Base-by-base conservation (phyloP, 331 rosid species). In the Acacia pycnantha region DNA sequence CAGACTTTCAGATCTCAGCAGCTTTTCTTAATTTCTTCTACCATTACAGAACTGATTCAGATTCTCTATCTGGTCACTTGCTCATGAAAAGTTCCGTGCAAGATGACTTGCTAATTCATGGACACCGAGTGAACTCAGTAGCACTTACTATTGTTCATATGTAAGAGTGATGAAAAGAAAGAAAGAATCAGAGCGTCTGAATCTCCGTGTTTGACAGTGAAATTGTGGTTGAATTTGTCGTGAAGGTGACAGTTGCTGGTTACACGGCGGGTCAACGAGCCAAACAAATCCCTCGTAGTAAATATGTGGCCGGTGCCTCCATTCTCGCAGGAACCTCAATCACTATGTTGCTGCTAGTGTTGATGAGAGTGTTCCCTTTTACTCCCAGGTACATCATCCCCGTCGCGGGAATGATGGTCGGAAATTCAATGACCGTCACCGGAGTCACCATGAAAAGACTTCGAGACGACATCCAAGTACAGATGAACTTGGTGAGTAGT, bases 391-490 rank as follows among this genome's bases (percentile, higher is more conserved):
- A 95, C 9, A 95, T 95, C 59, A 95, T 95, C 26, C 99, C 99
- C 0, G 83, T 93, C 0, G 94, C 97, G 0, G 99, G 99, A 64
- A 95, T 95, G 99, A 93, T 95, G 97, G 99, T 95, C 21, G 99
- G 99, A 2, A 95, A 95, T 64, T 76, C 98, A 2, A 95, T 95
- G 99, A 93, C 98, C 0, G 99, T 95, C 8, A 95, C 99, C 2
- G 99, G 99, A 11, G 97, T 95, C 27, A 92, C 98, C 24, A 95
- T 95, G 99, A 95, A 92, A 84, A 86, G 97, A 82, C 92, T 95
- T 26, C 72, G 98, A 4, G 99, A 95, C 4, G 98, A 95, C 78
- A 90, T 95, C 74, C 88, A 94, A 81, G 80, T 87, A 6, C 98
- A 95, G 66, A 89, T 81, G 26, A 93, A 85, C 84, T 82, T 95